phyloP scores from a whole-genome alignment of 495 filamentous ascomycete genomes.

The Penicillium diatomitis region DNA sequence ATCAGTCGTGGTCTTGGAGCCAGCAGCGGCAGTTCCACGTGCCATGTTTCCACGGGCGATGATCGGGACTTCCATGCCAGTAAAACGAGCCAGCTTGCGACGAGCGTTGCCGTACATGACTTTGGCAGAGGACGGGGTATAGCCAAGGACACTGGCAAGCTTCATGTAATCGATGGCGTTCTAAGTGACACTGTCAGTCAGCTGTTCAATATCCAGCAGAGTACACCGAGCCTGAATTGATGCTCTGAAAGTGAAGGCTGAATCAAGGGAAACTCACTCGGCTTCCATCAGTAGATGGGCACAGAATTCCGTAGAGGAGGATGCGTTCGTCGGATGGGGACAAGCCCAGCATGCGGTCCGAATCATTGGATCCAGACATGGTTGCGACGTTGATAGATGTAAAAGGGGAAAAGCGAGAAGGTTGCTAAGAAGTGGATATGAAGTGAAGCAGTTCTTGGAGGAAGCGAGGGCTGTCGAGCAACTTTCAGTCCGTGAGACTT shows the following conservation, averaged over 20 bases:
- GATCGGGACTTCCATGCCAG: neutral
- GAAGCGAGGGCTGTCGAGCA: neutral
- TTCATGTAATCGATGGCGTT: constrained; percentile 20
- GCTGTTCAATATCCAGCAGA: neutral
- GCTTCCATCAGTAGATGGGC: neutral
- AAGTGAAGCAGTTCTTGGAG: neutral
- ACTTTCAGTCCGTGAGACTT: too few species aligned
- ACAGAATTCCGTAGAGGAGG: neutral
- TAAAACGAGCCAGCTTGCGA: constrained; percentile 10
- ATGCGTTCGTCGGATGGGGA: neutral
- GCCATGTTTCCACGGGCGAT: neutral
- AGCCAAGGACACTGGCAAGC: constrained; percentile 18
- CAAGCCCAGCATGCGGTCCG: neutral
- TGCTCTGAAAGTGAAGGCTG: too few species aligned
- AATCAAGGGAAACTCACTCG: neutral
- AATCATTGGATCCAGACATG: neutral
- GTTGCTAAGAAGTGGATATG: neutral
- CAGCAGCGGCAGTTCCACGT: neutral
- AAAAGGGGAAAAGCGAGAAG: neutral
- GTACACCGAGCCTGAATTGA: too few species aligned
- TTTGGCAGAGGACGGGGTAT: constrained; percentile 15
- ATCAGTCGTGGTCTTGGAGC: neutral
- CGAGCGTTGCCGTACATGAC: constrained; percentile 9
- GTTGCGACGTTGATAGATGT: neutral
- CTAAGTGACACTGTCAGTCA: neutral